Percentiles rank a stretch among this genome's conserved stretches.
phyloP scores from a whole-genome alignment of 1,139 yeast species.

The Eremothecium cymbalariae region DNA sequence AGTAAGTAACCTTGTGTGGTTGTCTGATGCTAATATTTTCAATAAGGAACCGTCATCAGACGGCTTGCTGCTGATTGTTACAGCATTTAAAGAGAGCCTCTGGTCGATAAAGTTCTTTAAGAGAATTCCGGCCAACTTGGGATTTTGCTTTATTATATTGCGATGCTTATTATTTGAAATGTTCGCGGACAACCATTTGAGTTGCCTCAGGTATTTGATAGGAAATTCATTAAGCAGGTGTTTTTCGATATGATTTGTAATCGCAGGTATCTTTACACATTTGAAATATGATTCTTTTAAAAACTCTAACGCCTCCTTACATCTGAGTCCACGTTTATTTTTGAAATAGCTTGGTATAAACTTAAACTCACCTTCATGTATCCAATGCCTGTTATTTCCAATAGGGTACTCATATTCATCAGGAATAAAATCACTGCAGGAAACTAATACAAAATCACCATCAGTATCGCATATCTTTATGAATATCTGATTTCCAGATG shows the following conservation, averaged over 20 bases:
- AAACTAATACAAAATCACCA: constrained; percentile 49
- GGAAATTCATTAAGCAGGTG: constrained; percentile 16
- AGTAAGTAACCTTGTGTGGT: not conserved
- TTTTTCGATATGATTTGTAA: constrained; percentile 16
- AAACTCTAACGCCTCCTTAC: constrained; percentile 34
- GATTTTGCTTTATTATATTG: not conserved
- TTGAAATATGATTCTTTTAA: constrained; percentile 30
- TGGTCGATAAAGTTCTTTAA: not conserved
- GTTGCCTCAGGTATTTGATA: constrained; percentile 7
- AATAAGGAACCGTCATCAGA: not conserved
- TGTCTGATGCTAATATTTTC: not conserved
- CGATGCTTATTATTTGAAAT: not conserved
- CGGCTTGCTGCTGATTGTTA: not conserved
- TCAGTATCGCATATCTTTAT: constrained; percentile 47
- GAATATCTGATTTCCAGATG: constrained; percentile 33
- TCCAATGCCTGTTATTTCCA: constrained; percentile 28
- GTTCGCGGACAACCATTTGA: not conserved
- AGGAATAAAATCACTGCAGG: constrained; percentile 39
- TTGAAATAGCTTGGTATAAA: constrained; percentile 28
- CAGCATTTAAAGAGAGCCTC: not conserved
- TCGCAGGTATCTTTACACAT: constrained; percentile 19
- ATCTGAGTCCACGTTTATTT: constrained; percentile 27
- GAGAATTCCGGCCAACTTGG: not conserved
- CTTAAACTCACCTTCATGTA: constrained; percentile 25
- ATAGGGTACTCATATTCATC: constrained; percentile 28